Evolutionary conservation across 2,329 filamentous ascomycete genomes (phyloP), one percentile per base, ranked within the genome.

Genomic region (Lasiodiplodia theobromae): DNA sequence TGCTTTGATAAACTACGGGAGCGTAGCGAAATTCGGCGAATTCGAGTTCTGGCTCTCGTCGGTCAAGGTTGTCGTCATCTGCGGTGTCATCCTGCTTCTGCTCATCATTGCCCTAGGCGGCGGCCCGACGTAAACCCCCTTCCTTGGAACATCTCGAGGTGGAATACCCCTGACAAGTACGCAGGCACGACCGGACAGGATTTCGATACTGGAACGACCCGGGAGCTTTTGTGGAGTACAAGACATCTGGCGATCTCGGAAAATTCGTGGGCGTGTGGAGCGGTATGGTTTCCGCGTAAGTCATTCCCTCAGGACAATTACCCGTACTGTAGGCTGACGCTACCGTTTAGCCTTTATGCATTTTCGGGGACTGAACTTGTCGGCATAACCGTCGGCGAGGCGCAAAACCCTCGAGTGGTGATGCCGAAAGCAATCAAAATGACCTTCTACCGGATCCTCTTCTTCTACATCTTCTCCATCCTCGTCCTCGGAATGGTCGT

Each of bases 21-120:
- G 28, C 28, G 28, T 28, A 28, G 28, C 28, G 5, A 6, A 6
- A 28, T 94, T 92, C 72, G 92, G 91, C 47, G 91, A 94, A 75
- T 83, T 92, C 34, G 92, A 95, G 77, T 92, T 94, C 80, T 93
- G 89, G 86, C 88, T 94, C 72, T 89, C 90, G 5, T 87, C 85
- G 68, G 88, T 95, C 82, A 95, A 95, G 79, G 8, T 67, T 28
- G 28, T 28, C 4, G 28, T 28, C 4, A 28, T 28, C 28, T 28
- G 28, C 28, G 28, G 28, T 28, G 28, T 28, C 28, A 28, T 28
- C 28, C 28, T 28, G 5, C 89, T 94, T 67, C 73, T 93, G 62
- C 92, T 91, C 37, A 87, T 94, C 28, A 28, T 28, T 28, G 4
- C 28, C 28, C 28, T 28, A 28, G 28, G 28, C 1, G 28, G 28